Evolutionary conservation across 1,284 basidiomycete genomes (phyloP).

Genomic region (Naganishia sp.): DNA sequence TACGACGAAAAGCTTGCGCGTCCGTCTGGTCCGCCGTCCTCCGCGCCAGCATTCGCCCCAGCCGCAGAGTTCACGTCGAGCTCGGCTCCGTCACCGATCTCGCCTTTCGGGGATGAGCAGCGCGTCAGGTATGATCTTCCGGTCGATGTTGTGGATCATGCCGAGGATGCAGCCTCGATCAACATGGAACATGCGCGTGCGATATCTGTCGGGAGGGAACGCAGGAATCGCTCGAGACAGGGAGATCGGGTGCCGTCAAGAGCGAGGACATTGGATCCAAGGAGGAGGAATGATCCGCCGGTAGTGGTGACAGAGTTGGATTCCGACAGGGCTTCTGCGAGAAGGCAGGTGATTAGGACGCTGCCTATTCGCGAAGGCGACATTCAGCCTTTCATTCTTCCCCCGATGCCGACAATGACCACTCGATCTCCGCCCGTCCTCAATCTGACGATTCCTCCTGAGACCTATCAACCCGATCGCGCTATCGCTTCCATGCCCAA

Average conservation of each 20-base stretch:
- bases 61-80: neutral
- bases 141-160: slow-evolving; percentile 1
- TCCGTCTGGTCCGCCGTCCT: neutral
- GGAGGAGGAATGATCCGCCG: neutral
- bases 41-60: neutral
- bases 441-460: slow-evolving; percentile 10
- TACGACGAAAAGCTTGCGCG: slow-evolving; percentile 26
- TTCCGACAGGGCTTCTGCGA: slow-evolving; percentile 10
- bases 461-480: neutral
- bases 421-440: neutral
- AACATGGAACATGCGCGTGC: slow-evolving; percentile 24
- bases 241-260: neutral
- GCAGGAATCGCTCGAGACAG: neutral
- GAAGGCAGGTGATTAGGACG: slow-evolving; percentile 25
- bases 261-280: slow-evolving; percentile 18
- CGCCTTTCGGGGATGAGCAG: slow-evolving; percentile 21
- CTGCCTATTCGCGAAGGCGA: slow-evolving; percentile 29
- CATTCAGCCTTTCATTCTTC: slow-evolving; percentile 24
- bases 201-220: slow-evolving; percentile 17
- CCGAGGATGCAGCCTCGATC: slow-evolving; percentile 16
- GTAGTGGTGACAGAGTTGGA: slow-evolving; percentile 4
- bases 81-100: neutral
- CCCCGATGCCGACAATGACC: slow-evolving; percentile 10
- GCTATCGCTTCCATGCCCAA: neutral
- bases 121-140: slow-evolving; percentile 18